A percentile compares a stretch with the other conserved stretches of the same genome.
Evolutionary conservation across 2,329 filamentous ascomycete genomes (phyloP).

Genomic region (Orbilia brochopaga): DNA sequence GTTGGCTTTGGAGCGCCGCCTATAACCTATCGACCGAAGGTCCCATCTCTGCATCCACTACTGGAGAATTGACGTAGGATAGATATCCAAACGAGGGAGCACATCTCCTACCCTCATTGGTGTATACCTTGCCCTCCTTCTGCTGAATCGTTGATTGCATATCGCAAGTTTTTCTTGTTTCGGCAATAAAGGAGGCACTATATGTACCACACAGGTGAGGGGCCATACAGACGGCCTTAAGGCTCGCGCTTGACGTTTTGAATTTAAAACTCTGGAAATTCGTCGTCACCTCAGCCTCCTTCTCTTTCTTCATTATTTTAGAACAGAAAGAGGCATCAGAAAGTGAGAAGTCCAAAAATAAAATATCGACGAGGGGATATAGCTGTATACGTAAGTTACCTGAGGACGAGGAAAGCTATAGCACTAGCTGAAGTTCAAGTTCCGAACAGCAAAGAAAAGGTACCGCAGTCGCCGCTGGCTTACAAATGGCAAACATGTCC

Average conservation of each 20-base stretch:
- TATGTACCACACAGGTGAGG: slow-evolving; percentile 25
- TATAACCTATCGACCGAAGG: slow-evolving; percentile 42
- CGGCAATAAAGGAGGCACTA: slow-evolving; percentile 40
- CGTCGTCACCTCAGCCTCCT: slow-evolving; percentile 50
- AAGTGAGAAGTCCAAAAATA: slow-evolving; percentile 32
- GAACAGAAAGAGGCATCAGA: slow-evolving; percentile 33
- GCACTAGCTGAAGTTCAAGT: slow-evolving; percentile 6
- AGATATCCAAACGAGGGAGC: slow-evolving; percentile 18
- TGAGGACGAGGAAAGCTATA: no score
- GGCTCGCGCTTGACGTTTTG: slow-evolving; percentile 21
- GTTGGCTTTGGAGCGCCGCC: slow-evolving; percentile 15
- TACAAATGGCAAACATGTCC: slow-evolving; percentile 46
- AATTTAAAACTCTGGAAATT: slow-evolving; percentile 44
- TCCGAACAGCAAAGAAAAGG: slow-evolving; percentile 30
- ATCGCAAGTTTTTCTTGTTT: slow-evolving; percentile 47
- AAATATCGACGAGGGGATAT: slow-evolving; percentile 20
- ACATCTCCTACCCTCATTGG: slow-evolving; percentile 13
- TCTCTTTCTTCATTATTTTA: slow-evolving; percentile 45
- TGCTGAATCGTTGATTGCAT: slow-evolving; percentile 27
- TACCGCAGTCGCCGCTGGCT: slow-evolving; percentile 19
- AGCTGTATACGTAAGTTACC: not conserved
- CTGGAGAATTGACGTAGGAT: slow-evolving; percentile 41
- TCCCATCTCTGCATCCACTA: slow-evolving; percentile 10
- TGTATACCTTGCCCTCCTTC: slow-evolving; percentile 31
- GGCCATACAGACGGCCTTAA: slow-evolving; percentile 13